These are phyloP conservation scores for Lachnellula arida DNA, from an alignment of 2,329 filamentous ascomycete species.

Conservation along the genomic window DNA sequence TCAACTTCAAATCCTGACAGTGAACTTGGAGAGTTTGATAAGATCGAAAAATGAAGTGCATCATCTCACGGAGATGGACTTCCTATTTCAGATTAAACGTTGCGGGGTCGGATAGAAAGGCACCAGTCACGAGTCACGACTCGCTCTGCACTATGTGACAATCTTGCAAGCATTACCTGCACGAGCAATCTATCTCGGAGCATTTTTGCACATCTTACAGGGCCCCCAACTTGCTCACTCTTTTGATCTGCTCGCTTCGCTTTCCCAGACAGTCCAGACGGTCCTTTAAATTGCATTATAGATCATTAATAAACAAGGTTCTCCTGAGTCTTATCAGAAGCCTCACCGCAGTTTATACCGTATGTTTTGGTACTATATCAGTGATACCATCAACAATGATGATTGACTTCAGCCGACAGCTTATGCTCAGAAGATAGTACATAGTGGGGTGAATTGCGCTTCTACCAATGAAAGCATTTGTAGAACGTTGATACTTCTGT, in stretches of 20 bases:
- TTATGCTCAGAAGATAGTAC: background rate
- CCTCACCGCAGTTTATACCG: background rate
- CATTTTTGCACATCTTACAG: constrained; percentile 5
- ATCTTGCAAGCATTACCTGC: constrained; percentile 9
- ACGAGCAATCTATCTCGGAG: constrained; percentile 10
- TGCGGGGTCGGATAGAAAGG: background rate
- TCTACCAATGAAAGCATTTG: background rate
- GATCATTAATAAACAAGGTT: background rate
- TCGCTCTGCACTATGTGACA: background rate
- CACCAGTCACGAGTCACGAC: background rate
- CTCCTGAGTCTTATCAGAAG: background rate
- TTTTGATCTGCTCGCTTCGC: constrained; percentile 8
- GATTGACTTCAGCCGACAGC: background rate
- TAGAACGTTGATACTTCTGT: background rate
- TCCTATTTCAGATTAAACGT: constrained; percentile 6
- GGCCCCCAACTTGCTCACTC: background rate
- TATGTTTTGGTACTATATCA: background rate
- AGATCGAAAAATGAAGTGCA: background rate
- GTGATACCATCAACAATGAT: background rate
- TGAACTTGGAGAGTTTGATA: background rate
- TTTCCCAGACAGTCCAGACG: background rate
- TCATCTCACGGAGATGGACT: background rate
- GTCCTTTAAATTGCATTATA: constrained; percentile 1
- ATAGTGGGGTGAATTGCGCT: background rate
- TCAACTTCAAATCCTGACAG: background rate